Conservation (phyloP, 2,329 filamentous ascomycete genomes). For the Colletotrichum endophyticum region DNA sequence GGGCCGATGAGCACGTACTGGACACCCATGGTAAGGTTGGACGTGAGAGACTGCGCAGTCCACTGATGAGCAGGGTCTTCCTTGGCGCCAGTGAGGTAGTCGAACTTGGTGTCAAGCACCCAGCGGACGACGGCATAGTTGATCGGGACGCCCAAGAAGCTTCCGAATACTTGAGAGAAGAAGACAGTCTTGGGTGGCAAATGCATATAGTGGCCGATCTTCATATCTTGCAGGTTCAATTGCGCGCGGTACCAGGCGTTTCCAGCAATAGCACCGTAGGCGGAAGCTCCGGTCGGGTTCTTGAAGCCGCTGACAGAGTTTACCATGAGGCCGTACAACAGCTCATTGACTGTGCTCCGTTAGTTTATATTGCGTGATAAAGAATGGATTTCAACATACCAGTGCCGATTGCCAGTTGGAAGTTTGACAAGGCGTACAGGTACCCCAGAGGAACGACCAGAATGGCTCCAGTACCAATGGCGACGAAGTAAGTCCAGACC, state of each 20-base stretch:
- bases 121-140: slow-evolving; percentile 67
- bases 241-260: slow-evolving; percentile 66
- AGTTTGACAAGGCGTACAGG: slow-evolving; percentile 65
- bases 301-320: slow-evolving; percentile 47
- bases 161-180: slow-evolving; percentile 65
- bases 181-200: slow-evolving; percentile 64
- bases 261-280: slow-evolving; percentile 64
- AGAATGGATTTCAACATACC: neutral
- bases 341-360: slow-evolving; percentile 48
- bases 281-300: slow-evolving; percentile 62
- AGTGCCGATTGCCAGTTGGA: slow-evolving; percentile 34
- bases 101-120: slow-evolving; percentile 61
- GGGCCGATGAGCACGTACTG: slow-evolving; percentile 63
- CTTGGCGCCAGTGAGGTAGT: slow-evolving; percentile 55
- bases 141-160: slow-evolving; percentile 62
- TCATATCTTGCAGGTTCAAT: slow-evolving; percentile 59
- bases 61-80: slow-evolving; percentile 64
- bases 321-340: slow-evolving; percentile 65
- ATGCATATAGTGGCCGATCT: slow-evolving; percentile 55
- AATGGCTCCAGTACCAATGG: slow-evolving; percentile 56
- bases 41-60: slow-evolving; percentile 60
- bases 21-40: slow-evolving; percentile 58
- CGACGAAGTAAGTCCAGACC: slow-evolving; percentile 64
- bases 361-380: neutral
- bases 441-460: slow-evolving; percentile 63